Conservation (phyloP, 495 filamentous ascomycete genomes). For the Tuber indicum region DNA sequence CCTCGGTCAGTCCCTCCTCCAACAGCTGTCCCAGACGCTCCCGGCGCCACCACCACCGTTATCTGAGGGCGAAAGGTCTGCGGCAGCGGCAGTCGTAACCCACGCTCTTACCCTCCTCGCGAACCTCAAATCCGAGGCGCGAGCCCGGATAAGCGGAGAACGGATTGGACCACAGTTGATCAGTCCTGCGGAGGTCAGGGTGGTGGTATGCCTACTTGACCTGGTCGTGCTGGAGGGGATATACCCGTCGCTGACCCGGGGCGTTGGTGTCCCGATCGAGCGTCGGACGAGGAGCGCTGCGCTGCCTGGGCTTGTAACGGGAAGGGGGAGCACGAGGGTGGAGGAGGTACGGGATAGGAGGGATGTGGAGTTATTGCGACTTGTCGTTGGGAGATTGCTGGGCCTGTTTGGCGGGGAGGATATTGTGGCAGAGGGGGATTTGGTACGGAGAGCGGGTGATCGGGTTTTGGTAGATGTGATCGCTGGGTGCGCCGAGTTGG, state of each 20-base stretch:
- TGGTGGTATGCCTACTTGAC: constrained; percentile 51
- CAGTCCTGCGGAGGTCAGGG: constrained; percentile 42
- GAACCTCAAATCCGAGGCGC: constrained; percentile 7
- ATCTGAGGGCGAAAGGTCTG: constrained; percentile 7
- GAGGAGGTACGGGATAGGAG: constrained; percentile 17
- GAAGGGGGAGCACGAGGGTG: constrained; percentile 7
- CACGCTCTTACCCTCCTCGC: constrained; percentile 24
- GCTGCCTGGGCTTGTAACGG: constrained; percentile 9
- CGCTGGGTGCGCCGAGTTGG: constrained; percentile 42
- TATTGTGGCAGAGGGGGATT: constrained; percentile 16
- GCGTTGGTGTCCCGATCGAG: constrained; percentile 53
- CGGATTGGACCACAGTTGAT: constrained; percentile 17
- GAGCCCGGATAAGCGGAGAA: not conserved
- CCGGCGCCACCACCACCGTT: not conserved
- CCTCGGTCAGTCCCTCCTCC: constrained; percentile 31
- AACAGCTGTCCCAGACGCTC: constrained; percentile 30
- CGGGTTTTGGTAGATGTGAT: constrained; percentile 43
- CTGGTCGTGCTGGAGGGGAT: constrained; percentile 54
- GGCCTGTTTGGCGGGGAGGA: constrained; percentile 6
- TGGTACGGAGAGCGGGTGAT: not conserved
- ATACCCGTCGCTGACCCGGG: constrained; percentile 51
- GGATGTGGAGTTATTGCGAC: constrained; percentile 22
- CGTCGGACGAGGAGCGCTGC: constrained; percentile 48
- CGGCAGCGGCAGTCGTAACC: constrained; percentile 17
- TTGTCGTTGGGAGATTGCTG: constrained; percentile 17